Base-by-base conservation (phyloP, 2,329 filamentous ascomycete genomes). In the Madurella mycetomatis region DNA sequence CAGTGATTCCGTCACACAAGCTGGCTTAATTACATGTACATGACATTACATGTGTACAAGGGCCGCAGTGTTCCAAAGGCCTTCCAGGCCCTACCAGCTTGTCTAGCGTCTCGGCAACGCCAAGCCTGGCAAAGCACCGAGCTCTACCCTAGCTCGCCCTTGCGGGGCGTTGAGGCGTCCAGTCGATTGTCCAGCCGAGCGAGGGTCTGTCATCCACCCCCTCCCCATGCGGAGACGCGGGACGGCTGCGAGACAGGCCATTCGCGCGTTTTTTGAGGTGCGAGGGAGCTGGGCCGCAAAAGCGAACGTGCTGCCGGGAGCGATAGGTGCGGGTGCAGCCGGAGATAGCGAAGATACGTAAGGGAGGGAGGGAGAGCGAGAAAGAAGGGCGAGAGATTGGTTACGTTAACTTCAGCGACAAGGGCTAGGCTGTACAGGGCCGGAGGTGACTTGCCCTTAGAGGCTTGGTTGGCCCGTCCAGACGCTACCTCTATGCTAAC, bases 111-210 rank as follows among this genome's bases (percentile, higher is more conserved):
- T 25, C 52, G 42, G 50, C 62, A 59, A 62, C 13, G 32, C 61
- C 56, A 31, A 37, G 34, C 49, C 41, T 16, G 56, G 62, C 41
- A 59, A 64, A 57, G 57, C 58, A 56, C 53, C 57, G 52, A 59
- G 53, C 39, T 37, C 41, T 49, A 52, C 59, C 55, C 51, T 54
- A 32, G 51, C 56, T 50, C 37, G 37, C 51, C 15, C 42, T 53
- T 49, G 47, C 55, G 53, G 51, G 51, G 57, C 54, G 17, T 34
- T 55, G 53, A 52, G 54, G 55, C 60, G 51, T 53, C 56, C 58
- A 60, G 53, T 56, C 47, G 37, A 56, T 41, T 48, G 46, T 16
- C 32, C 34, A 32, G 49, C 49, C 44, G 34, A 53, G 41, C 18
- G 18, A 42, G 53, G 31, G 40, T 40, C 39, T 43, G 12, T 44